Percentiles rank a stretch among this genome's conserved stretches.
phyloP scores from a whole-genome alignment of 768 basidiomycete genomes.

The Pholiota molesta region DNA sequence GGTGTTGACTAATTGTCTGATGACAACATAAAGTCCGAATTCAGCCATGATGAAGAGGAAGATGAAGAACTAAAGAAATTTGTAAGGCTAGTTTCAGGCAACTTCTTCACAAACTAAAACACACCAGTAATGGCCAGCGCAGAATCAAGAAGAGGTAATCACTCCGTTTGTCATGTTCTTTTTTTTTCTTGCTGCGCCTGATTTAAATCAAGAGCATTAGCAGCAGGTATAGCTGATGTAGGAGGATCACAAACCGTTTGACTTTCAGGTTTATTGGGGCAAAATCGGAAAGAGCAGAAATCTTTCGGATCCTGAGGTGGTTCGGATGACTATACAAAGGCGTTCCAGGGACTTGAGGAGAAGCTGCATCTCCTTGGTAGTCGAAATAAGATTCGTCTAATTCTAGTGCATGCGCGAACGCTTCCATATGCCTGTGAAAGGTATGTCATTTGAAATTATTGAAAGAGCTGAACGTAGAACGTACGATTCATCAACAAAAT shows the following conservation, averaged over 20 bases:
- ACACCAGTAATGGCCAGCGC: constrained; percentile 85
- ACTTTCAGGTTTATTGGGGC: constrained; percentile 89
- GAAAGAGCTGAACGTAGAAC: constrained; percentile 21
- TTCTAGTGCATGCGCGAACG: constrained; percentile 76
- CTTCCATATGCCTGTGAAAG: constrained; percentile 54
- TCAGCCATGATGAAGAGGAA: constrained; percentile 82
- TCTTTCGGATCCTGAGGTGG: constrained; percentile 65
- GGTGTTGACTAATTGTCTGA: constrained; percentile 90
- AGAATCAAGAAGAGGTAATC: constrained; percentile 80
- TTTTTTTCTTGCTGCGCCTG: constrained; percentile 35
- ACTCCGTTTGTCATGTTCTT: constrained; percentile 49
- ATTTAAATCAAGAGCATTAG: background rate
- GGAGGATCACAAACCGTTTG: constrained; percentile 50
- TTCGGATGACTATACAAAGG: constrained; percentile 32
- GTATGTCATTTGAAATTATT: constrained; percentile 10
- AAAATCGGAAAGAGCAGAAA: constrained; percentile 84
- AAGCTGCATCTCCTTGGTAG: constrained; percentile 33
- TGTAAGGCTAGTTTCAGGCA: background rate
- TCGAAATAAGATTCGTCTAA: constrained; percentile 55
- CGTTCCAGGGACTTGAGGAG: constrained; percentile 42
- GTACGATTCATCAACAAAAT: constrained; percentile 77
- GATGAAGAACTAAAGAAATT: constrained; percentile 64
- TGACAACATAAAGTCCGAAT: constrained; percentile 85
- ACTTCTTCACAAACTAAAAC: constrained; percentile 21
- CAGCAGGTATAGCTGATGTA: background rate